Conservation (phyloP, 495 filamentous ascomycete genomes). For the Neurospora sp. region DNA sequence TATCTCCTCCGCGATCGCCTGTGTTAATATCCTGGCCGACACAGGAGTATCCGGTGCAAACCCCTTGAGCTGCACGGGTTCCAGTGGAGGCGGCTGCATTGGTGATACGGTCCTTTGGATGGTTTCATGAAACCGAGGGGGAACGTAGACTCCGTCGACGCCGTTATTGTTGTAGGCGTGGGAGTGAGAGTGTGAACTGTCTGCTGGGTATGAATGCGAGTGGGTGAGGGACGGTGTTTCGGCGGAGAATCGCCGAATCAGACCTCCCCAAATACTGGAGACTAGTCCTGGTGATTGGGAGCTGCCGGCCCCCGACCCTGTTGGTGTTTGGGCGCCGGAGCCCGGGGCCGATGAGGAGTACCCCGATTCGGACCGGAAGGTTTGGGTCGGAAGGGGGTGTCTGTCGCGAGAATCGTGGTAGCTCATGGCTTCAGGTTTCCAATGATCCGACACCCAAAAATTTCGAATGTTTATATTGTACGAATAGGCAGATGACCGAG, state of each 20-base stretch:
- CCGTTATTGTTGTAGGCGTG: conserved; percentile 19
- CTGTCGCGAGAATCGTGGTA: conserved; percentile 11
- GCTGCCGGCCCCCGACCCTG: conserved; percentile 12
- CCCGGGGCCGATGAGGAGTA: conserved; percentile 16
- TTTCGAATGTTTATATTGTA: not conserved
- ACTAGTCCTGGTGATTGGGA: conserved; percentile 10
- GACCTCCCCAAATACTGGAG: conserved; percentile 23
- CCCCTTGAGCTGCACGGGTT: conserved; percentile 32
- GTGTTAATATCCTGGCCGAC: conserved; percentile 47
- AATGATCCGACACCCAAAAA: not conserved
- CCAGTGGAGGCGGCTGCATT: conserved; percentile 33
- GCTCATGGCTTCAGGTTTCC: conserved; percentile 8
- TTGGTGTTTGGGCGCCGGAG: conserved; percentile 24
- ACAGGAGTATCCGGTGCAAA: conserved; percentile 28
- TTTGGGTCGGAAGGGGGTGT: conserved; percentile 8
- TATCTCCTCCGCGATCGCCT: conserved; percentile 83
- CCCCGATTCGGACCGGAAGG: conserved; percentile 11
- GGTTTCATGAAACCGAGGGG: conserved; percentile 16
- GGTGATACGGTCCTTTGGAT: conserved; percentile 23
- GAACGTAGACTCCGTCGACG: conserved; percentile 30
- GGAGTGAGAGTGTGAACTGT: conserved; percentile 15
- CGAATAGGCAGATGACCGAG: not conserved
- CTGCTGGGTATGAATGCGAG: conserved; percentile 8
- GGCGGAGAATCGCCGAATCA: conserved; percentile 27
- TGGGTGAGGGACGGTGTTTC: conserved; percentile 10